These are phyloP conservation scores for Entomortierella chlamydospora DNA, from an alignment of 192 early-diverging fungal species.

Conservation along the genomic window DNA sequence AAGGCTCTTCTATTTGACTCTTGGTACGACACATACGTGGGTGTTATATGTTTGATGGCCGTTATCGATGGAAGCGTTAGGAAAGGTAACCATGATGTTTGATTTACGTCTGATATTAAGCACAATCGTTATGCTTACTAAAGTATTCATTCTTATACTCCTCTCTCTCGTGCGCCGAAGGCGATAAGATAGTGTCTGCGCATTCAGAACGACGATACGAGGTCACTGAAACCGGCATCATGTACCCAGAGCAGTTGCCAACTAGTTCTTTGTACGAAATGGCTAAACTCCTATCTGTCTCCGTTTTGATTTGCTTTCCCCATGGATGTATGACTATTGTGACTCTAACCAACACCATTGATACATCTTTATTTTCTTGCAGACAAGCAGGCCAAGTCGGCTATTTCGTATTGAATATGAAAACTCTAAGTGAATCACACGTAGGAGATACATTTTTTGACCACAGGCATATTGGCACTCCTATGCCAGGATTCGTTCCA, in stretches of 20 bases:
- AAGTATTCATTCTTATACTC: no score
- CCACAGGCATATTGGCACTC: slow-evolving; percentile 70
- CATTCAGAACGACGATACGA: slow-evolving; percentile 88
- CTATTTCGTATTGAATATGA: slow-evolving; percentile 93
- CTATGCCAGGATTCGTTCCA: slow-evolving; percentile 91
- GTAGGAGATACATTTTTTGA: slow-evolving; percentile 96
- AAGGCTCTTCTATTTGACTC: slow-evolving; percentile 95
- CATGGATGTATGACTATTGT: no score
- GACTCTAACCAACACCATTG: no score
- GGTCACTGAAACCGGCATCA: slow-evolving; percentile 90
- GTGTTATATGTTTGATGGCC: slow-evolving; percentile 95
- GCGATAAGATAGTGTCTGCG: slow-evolving; percentile 85
- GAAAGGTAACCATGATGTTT: no score
- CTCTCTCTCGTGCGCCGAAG: slow-evolving; percentile 43
- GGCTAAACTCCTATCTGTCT: no score
- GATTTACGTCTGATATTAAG: no score
- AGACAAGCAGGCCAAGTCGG: slow-evolving; percentile 88
- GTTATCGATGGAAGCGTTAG: slow-evolving; percentile 85
- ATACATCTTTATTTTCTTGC: not conserved
- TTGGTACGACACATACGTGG: slow-evolving; percentile 98
- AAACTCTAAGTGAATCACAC: slow-evolving; percentile 89
- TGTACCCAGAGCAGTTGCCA: slow-evolving; percentile 89
- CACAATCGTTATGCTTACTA: no score
- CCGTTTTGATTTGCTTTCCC: no score
- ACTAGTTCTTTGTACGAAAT: slow-evolving; percentile 69